Percentiles rank a stretch among this genome's conserved stretches.
Evolutionary conservation across 345 rosid genomes (phyloP).

Genomic region (Eucalyptus pumila): DNA sequence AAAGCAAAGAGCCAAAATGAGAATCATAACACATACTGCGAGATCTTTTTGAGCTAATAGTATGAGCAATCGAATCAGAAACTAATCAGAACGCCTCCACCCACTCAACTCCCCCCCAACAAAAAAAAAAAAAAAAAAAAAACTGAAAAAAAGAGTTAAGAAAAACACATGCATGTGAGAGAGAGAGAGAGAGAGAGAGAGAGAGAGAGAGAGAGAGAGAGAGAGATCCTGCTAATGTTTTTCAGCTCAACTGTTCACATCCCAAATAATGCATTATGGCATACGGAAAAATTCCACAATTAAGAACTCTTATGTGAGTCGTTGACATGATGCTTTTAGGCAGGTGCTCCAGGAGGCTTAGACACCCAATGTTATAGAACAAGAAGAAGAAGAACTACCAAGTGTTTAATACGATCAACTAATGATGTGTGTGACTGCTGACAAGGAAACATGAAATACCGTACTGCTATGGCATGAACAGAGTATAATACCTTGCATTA

Average conservation of each 20-base stretch:
- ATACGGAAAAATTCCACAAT: not conserved
- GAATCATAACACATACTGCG: not conserved
- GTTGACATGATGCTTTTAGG: not conserved
- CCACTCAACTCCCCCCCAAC: not conserved
- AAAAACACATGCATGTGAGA: not conserved
- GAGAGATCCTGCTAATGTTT: not conserved
- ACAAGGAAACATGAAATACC: not conserved
- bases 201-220: not conserved
- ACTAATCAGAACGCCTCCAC: not conserved
- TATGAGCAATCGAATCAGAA: not conserved
- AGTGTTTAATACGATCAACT: not conserved
- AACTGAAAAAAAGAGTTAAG: not conserved
- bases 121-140: not conserved
- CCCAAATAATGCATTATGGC: not conserved
- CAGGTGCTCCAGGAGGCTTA: not conserved
- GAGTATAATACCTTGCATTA: slow-evolving; percentile 53
- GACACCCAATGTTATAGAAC: not conserved
- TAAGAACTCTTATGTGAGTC: not conserved
- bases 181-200: not conserved
- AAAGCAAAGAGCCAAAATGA: not conserved
- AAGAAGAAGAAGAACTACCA: not conserved
- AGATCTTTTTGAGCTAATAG: not conserved
- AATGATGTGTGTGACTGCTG: not conserved
- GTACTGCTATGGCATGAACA: not conserved
- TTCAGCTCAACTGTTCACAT: not conserved